phyloP scores from a whole-genome alignment of 306 rosid genomes.

The Sicyos edulis region DNA sequence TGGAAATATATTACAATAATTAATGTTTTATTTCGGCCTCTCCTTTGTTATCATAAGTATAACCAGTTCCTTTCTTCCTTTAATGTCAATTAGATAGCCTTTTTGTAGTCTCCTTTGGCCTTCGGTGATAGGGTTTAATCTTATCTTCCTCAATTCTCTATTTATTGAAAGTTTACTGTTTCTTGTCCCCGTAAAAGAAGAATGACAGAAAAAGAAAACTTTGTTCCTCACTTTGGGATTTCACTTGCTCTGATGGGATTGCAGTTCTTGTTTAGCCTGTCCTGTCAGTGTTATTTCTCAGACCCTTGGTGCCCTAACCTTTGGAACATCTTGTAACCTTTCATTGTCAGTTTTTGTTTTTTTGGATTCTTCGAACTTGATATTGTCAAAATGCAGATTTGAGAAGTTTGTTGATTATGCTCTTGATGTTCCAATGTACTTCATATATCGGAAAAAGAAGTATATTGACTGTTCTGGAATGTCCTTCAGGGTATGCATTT shows the following conservation, averaged over 20 bases:
- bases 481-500: slow-evolving; percentile 81
- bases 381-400: slow-evolving; percentile 49
- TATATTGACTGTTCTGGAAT: slow-evolving; percentile 84
- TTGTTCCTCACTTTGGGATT: not conserved
- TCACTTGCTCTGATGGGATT: slow-evolving; percentile 8
- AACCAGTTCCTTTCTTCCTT: not conserved
- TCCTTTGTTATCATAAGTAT: not conserved
- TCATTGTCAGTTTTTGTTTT: not conserved
- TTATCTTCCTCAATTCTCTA: not conserved
- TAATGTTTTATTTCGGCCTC: not conserved
- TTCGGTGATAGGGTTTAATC: not conserved
- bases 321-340: not conserved
- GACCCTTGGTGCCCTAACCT: slow-evolving; percentile 1
- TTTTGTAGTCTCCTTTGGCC: not conserved
- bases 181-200: not conserved
- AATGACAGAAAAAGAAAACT: not conserved
- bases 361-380: not conserved
- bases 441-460: slow-evolving; percentile 70
- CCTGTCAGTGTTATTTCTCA: not conserved
- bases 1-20: too few species aligned
- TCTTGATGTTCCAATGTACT: slow-evolving; percentile 97
- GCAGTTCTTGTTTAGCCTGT: not conserved
- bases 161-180: not conserved
- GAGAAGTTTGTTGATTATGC: slow-evolving; percentile 95
- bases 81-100: not conserved